Evolutionary conservation across 306 rosid species (phyloP).

Genomic region (Psophocarpus tetragonolobus): DNA sequence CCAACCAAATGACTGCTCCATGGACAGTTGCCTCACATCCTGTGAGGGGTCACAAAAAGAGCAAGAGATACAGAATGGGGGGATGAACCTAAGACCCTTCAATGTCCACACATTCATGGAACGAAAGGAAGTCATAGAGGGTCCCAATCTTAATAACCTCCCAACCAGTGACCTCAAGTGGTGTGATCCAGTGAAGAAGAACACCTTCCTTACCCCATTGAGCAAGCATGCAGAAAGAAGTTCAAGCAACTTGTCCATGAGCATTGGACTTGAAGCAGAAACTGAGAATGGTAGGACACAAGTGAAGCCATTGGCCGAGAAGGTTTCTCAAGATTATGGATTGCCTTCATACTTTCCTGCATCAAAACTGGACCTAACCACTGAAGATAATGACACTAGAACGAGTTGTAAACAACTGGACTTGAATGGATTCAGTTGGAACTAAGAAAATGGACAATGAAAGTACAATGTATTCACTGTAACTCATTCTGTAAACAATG

Average conservation of each 20-base stretch:
- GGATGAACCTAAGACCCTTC: conserved; percentile 46
- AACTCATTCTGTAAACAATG: neutral
- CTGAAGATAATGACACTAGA: conserved; percentile 53
- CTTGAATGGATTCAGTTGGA: conserved; percentile 79
- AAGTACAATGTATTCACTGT: conserved; percentile 3
- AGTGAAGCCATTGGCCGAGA: conserved; percentile 29
- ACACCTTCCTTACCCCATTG: conserved; percentile 36
- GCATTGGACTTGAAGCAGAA: conserved; percentile 55
- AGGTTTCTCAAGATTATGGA: conserved; percentile 39
- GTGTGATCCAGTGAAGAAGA: conserved; percentile 41
- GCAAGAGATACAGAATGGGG: conserved; percentile 51
- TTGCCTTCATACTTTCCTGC: conserved; percentile 48
- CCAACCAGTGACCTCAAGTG: conserved; percentile 34
- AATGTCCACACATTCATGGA: conserved; percentile 38
- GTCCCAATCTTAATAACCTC: conserved; percentile 26
- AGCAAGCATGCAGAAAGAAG: conserved; percentile 42
- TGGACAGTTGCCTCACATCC: conserved; percentile 80
- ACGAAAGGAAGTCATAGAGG: conserved; percentile 38
- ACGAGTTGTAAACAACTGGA: conserved; percentile 69
- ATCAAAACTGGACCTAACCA: conserved; percentile 58
- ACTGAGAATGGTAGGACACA: conserved; percentile 39
- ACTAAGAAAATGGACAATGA: conserved; percentile 31
- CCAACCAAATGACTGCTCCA: conserved; percentile 63
- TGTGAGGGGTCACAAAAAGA: conserved; percentile 70
- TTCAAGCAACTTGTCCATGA: conserved; percentile 52